Evolutionary conservation across 345 rosid genomes (phyloP).

Genomic region (Hirschfeldia incana): DNA sequence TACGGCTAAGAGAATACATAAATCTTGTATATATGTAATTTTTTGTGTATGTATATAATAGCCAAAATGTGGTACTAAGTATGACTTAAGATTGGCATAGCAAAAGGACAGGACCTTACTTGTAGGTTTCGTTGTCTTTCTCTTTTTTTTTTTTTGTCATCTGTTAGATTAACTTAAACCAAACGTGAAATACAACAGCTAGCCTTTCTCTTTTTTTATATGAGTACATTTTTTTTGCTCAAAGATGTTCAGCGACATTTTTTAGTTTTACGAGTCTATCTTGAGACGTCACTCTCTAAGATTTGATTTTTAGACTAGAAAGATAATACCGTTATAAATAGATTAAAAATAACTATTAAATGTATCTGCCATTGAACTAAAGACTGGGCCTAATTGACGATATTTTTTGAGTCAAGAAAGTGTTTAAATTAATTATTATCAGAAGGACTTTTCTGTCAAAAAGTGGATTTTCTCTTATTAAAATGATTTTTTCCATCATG

Average conservation of each 20-base stretch:
- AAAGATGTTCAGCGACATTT: conserved; percentile 22
- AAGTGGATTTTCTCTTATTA: conserved; percentile 29
- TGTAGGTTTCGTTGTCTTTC: conserved; percentile 27
- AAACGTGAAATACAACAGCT: too few species aligned
- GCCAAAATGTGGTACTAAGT: conserved; percentile 35
- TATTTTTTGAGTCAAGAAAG: conserved; percentile 32
- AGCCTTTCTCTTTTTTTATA: too few species aligned
- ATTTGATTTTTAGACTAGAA: conserved; percentile 8
- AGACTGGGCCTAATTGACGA: conserved; percentile 16
- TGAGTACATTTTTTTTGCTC: neutral
- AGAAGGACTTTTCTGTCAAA: conserved; percentile 45
- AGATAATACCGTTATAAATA: neutral
- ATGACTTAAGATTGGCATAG: conserved; percentile 29
- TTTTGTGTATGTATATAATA: conserved; percentile 1
- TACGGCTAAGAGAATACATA: neutral
- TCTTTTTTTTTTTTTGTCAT: neutral
- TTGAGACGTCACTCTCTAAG: conserved; percentile 29
- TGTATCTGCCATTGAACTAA: conserved; percentile 9
- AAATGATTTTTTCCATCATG: conserved; percentile 38
- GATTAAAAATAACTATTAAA: neutral
- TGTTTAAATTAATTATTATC: conserved; percentile 21
- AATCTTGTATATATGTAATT: neutral
- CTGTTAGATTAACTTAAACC: too few species aligned
- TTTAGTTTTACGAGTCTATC: conserved; percentile 27
- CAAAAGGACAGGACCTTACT: conserved; percentile 30